These are phyloP conservation scores for Ogataea nitratoaversa DNA, from an alignment of 805 yeast genomes.

Conservation along the genomic window DNA sequence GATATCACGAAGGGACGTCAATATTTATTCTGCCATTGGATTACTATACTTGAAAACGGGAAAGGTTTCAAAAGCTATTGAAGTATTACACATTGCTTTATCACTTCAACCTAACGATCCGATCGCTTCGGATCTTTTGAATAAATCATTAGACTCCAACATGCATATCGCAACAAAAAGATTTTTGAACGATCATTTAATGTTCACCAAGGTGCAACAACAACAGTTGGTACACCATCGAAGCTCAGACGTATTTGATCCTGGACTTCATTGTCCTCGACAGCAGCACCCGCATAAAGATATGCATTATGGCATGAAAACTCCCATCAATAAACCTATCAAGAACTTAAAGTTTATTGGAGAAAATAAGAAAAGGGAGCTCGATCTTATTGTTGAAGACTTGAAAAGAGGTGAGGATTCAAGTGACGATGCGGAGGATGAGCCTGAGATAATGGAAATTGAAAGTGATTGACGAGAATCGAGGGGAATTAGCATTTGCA, in stretches of 20 bases:
- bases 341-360: constrained; percentile 25
- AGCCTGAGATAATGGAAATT: constrained; percentile 54
- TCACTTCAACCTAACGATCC: constrained; percentile 78
- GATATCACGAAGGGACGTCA: constrained; percentile 62
- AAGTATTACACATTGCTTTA: constrained; percentile 73
- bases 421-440: constrained; percentile 36
- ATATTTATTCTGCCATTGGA: constrained; percentile 80
- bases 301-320: constrained; percentile 22
- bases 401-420: constrained; percentile 41
- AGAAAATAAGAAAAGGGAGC: constrained; percentile 24
- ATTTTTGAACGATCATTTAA: constrained; percentile 13
- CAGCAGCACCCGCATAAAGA: constrained; percentile 2
- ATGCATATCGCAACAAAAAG: constrained; percentile 21
- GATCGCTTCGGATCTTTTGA: constrained; percentile 75
- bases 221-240: too few relatives aligned
- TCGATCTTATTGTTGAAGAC: constrained; percentile 36
- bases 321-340: constrained; percentile 20
- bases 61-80: constrained; percentile 62
- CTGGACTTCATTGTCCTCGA: background rate
- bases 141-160: constrained; percentile 71
- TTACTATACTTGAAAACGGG: constrained; percentile 72
- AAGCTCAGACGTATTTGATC: background rate
- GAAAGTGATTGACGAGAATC: constrained; percentile 42
- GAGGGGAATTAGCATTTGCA: too few relatives aligned
- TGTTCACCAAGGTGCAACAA: too few relatives aligned